phyloP scores from a whole-genome alignment of 208 protist species.

The Trypanosoma scelopori region DNA sequence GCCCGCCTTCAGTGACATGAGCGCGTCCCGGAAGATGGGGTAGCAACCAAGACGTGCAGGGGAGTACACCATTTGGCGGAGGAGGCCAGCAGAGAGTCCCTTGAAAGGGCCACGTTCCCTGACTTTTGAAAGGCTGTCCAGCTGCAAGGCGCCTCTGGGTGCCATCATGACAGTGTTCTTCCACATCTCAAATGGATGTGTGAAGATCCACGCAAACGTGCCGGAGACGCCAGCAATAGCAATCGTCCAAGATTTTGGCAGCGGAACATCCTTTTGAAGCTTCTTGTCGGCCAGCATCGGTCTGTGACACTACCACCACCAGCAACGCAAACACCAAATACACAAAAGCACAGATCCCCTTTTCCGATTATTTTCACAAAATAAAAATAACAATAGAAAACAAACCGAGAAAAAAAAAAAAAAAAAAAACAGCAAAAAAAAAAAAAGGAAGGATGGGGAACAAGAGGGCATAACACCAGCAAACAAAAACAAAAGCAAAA shows the following conservation, averaged over 20 bases:
- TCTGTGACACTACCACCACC: background rate
- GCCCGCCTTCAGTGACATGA: slow-evolving; percentile 60
- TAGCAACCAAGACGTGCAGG: slow-evolving; percentile 88
- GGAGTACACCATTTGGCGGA: slow-evolving; percentile 91
- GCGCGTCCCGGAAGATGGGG: slow-evolving; percentile 82
- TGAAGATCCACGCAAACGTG: slow-evolving; percentile 88
- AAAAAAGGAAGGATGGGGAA: too few relatives aligned
- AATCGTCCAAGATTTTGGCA: slow-evolving; percentile 50
- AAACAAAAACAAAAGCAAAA: too few relatives aligned
- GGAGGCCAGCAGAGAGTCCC: slow-evolving; percentile 73
- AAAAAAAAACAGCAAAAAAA: background rate
- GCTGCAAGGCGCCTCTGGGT: slow-evolving; percentile 47
- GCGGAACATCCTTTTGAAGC: slow-evolving; percentile 10
- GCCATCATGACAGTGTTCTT: slow-evolving; percentile 92
- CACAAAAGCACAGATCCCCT: too few relatives aligned
- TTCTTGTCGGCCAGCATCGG: slow-evolving; percentile 16
- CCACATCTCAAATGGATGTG: slow-evolving; percentile 93
- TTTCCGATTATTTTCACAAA: background rate
- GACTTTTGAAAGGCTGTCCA: slow-evolving; percentile 44
- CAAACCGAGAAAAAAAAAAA: background rate
- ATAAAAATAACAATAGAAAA: background rate
- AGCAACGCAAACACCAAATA: too few relatives aligned
- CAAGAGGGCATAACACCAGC: too few relatives aligned
- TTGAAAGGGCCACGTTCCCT: slow-evolving; percentile 75
- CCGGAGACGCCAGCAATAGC: slow-evolving; percentile 76